Percentiles rank a stretch among this genome's conserved stretches.
Evolutionary conservation across 495 filamentous ascomycete species (phyloP).

Genomic region (Hyphodiscus hymeniophilus): DNA sequence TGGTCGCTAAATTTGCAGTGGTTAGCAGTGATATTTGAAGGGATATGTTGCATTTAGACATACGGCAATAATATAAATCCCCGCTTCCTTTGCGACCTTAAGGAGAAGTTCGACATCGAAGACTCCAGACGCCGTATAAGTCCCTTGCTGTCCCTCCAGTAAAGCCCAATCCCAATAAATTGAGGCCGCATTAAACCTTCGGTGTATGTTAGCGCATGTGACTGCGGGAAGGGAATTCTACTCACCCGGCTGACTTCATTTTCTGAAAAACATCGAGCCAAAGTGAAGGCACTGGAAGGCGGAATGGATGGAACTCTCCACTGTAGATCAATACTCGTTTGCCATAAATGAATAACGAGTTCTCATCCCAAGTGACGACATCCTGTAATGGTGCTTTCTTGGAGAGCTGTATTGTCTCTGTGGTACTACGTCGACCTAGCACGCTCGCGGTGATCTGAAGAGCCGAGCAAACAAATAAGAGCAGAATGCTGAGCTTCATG

Average conservation of each 20-base stretch:
- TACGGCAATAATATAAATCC: slow-evolving; percentile 46
- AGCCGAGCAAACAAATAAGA: too few relatives aligned
- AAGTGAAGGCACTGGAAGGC: slow-evolving; percentile 46
- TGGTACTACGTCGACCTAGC: too few relatives aligned
- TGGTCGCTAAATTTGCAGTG: background rate
- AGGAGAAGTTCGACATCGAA: slow-evolving; percentile 30
- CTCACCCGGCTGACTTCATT: slow-evolving; percentile 41
- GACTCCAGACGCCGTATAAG: slow-evolving; percentile 48
- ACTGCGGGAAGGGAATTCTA: too few relatives aligned
- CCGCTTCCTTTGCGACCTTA: slow-evolving; percentile 37
- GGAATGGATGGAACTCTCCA: slow-evolving; percentile 55
- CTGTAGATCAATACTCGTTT: slow-evolving; percentile 62
- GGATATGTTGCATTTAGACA: slow-evolving; percentile 12
- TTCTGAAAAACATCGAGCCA: slow-evolving; percentile 55
- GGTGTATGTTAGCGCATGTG: too few relatives aligned
- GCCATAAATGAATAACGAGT: slow-evolving; percentile 62
- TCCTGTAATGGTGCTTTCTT: too few relatives aligned
- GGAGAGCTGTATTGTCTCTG: too few relatives aligned
- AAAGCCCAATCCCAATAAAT: slow-evolving; percentile 23
- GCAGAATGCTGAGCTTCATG: too few relatives aligned
- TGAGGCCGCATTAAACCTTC: slow-evolving; percentile 27
- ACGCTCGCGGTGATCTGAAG: too few relatives aligned
- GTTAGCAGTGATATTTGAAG: background rate
- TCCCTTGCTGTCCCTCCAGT: slow-evolving; percentile 38
- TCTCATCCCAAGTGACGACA: slow-evolving; percentile 56